Percentiles rank a stretch among this genome's conserved stretches.
These are phyloP conservation scores for Neckera pumila DNA, from an alignment of 225 moss, liverwort and hornwort species.

Conservation along the genomic window DNA sequence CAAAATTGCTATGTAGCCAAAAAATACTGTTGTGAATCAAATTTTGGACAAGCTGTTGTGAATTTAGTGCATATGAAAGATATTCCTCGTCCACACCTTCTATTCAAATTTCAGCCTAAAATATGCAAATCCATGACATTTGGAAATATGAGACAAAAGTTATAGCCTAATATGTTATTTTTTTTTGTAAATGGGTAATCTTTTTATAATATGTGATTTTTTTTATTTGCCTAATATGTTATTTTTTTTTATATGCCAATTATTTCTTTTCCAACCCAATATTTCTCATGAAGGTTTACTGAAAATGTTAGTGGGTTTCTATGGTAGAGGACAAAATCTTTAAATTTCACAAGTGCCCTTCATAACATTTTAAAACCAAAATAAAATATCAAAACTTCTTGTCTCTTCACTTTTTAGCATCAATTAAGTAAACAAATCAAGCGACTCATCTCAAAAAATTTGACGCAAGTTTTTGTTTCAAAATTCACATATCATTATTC, in stretches of 20 bases:
- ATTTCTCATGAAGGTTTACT: neutral
- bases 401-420: neutral
- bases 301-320: neutral
- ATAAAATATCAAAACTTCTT: neutral
- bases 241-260: neutral
- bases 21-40: too few species aligned
- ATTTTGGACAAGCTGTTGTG: too few species aligned
- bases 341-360: neutral
- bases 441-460: neutral
- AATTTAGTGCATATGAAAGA: too few species aligned
- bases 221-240: too few species aligned
- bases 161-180: too few species aligned
- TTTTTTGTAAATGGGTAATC: too few species aligned
- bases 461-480: neutral
- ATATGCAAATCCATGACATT: too few species aligned
- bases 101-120: too few species aligned
- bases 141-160: too few species aligned
- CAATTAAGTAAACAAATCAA: neutral
- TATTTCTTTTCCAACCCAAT: neutral
- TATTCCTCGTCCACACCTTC: too few species aligned
- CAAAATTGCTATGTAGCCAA: too few species aligned
- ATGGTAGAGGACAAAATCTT: neutral
- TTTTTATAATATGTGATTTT: too few species aligned
- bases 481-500: neutral
- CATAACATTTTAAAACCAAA: neutral